Evolutionary conservation across 2,329 filamentous ascomycete genomes (phyloP).

Genomic region (Acephala macrosclerotiorum): DNA sequence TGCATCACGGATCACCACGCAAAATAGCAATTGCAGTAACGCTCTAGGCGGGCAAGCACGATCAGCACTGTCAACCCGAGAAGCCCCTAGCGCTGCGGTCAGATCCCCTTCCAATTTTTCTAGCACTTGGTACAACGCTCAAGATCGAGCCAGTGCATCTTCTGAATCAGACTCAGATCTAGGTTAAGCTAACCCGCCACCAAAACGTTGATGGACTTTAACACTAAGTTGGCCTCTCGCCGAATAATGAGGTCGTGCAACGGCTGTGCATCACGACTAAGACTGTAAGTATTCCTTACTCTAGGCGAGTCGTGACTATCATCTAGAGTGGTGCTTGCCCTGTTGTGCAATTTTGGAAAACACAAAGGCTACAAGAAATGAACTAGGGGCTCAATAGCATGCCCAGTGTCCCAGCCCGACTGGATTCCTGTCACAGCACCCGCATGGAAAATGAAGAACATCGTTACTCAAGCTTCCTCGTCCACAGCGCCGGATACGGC

Average conservation of each 20-base stretch:
- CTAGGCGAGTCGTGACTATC: no score
- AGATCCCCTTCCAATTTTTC: neutral
- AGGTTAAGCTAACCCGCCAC: neutral
- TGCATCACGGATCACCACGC: neutral
- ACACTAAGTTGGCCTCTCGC: neutral
- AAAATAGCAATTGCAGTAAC: neutral
- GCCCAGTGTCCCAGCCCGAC: neutral
- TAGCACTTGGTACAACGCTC: slow-evolving; percentile 1
- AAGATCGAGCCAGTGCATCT: slow-evolving; percentile 1
- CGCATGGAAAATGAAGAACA: neutral
- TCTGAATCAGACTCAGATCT: neutral
- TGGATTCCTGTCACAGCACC: neutral
- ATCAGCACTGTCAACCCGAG: slow-evolving; percentile 10
- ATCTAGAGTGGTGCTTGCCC: no score
- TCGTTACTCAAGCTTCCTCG: neutral
- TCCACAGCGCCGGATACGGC: neutral
- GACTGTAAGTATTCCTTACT: no score
- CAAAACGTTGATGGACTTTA: neutral
- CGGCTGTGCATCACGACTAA: neutral
- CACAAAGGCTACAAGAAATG: no score
- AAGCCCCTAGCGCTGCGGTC: slow-evolving; percentile 5
- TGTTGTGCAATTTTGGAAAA: no score
- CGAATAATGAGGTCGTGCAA: neutral
- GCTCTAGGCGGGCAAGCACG: neutral
- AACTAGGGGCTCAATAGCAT: neutral